Evolutionary conservation across 352 stramenopile genomes (phyloP), one percentile per base, ranked within the genome.

Genomic region (Pythium plurisporium): DNA sequence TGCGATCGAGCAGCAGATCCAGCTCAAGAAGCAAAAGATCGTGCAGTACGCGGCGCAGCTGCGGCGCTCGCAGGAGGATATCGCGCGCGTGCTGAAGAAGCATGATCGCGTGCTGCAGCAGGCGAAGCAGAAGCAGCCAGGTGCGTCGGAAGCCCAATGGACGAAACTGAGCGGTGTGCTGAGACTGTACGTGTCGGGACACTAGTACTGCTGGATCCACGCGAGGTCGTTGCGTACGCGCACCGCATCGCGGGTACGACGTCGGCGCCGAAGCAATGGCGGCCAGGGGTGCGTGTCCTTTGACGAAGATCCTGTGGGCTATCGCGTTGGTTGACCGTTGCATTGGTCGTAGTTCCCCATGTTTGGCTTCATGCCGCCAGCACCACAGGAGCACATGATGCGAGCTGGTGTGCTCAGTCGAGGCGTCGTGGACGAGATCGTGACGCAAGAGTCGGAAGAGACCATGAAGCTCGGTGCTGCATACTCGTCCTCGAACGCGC

Each of bases 311-410:
- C 11, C 5, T 40, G 33, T 40, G 33, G 33, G 19, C 3, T 10
- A 15, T 40, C 3, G 15, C 33, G n/a, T n/a, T n/a, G n/a, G n/a
- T n/a, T 40, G 10, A 27, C 9, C 44, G 78, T 89, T 31, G 64
- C 69, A 22, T 33, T 15, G 17, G 6, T 26, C 3, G n/a, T 31
- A 94, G 81, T 87, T 89, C 44, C 79, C 83, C 2, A 94, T 94
- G 81, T 91, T 91, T 73, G 83, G 83, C 14, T 94, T 94, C 54
- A 86, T 87, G 70, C 83, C 83, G 4, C 83, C 83, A n/a, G 83
- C 83, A 10, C 83, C 83, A 17, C 83, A 90, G 38, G 76, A 86
- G 46, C 81, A 94, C 50, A 91, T 91, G 79, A 94, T 94, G 83
- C 81, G 83, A 30, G 83, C 81, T 0, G 83, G 83, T 53, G 82